phyloP scores from a whole-genome alignment of 208 protist genomes.

The Polymyxa betae region DNA sequence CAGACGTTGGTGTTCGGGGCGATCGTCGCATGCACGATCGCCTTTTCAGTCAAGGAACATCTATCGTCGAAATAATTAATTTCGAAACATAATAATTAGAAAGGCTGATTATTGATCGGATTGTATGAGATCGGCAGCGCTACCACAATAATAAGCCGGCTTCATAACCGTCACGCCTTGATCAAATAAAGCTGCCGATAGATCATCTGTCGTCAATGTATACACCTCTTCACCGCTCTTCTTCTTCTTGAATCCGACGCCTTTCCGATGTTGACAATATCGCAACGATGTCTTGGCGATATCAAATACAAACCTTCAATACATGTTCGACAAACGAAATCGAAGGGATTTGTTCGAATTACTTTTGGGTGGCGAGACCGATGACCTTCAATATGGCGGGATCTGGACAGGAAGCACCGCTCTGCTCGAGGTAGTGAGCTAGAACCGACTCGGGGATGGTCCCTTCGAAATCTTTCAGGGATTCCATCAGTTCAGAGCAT shows the following conservation, averaged over 20 bases:
- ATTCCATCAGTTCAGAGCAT: not conserved
- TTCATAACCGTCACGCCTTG: not conserved
- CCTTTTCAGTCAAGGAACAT: conserved; percentile 10
- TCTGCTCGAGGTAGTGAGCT: not conserved
- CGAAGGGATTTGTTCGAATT: not conserved
- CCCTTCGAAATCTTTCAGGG: conserved; percentile 36
- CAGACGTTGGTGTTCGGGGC: not conserved
- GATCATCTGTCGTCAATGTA: conserved; percentile 28
- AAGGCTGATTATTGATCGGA: not conserved
- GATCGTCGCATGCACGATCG: conserved; percentile 14
- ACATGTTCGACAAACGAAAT: not conserved
- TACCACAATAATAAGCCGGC: conserved; percentile 38
- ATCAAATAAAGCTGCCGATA: conserved; percentile 22
- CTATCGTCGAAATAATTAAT: not conserved
- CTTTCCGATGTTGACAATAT: conserved; percentile 46
- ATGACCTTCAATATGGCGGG: not conserved
- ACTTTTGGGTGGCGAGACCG: conserved; percentile 45
- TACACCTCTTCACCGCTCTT: conserved; percentile 41
- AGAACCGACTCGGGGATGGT: conserved; percentile 49
- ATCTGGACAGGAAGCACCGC: not conserved
- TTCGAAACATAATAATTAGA: not conserved
- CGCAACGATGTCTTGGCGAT: not conserved
- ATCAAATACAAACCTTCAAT: conserved; percentile 11
- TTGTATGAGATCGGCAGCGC: not conserved
- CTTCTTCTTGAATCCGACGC: conserved; percentile 9